Percentiles rank a stretch among this genome's conserved stretches.
These are phyloP conservation scores for Colletotrichum acutatum DNA, from an alignment of 2,329 filamentous ascomycete genomes.

Conservation along the genomic window DNA sequence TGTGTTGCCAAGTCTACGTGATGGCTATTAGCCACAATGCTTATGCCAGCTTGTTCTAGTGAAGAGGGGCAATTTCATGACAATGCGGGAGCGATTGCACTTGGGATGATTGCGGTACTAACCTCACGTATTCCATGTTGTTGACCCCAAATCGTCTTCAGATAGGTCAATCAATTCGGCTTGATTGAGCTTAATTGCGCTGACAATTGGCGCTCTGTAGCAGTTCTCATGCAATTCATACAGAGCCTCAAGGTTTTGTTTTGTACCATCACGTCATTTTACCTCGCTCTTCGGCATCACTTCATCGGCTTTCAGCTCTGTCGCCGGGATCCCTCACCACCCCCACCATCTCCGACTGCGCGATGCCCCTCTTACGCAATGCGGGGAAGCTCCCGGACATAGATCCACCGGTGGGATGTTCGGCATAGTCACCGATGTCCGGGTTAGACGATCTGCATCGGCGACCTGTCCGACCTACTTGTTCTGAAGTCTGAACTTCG, in stretches of 20 bases:
- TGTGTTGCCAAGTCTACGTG: slow-evolving; percentile 46
- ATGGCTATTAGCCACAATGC: background rate
- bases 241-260: background rate
- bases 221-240: background rate
- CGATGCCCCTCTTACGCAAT: background rate
- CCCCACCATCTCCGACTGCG: background rate
- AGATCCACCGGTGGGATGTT: background rate
- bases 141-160: background rate
- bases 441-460: slow-evolving; percentile 2
- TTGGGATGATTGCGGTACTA: background rate
- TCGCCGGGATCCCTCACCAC: background rate
- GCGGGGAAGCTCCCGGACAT: slow-evolving; percentile 18
- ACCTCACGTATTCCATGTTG: slow-evolving; percentile 39
- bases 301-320: background rate
- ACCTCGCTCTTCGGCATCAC: background rate
- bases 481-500: background rate
- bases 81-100: background rate
- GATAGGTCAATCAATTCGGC: too few relatives aligned
- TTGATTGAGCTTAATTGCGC: background rate
- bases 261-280: slow-evolving; percentile 3
- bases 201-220: too few relatives aligned
- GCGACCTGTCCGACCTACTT: background rate
- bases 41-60: too few relatives aligned
- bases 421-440: slow-evolving; percentile 30
- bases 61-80: background rate